A percentile compares a stretch with the other conserved stretches of the same genome.
These are phyloP conservation scores for Simplicillium sp. DNA, from an alignment of 2,329 filamentous ascomycete genomes.

Conservation along the genomic window DNA sequence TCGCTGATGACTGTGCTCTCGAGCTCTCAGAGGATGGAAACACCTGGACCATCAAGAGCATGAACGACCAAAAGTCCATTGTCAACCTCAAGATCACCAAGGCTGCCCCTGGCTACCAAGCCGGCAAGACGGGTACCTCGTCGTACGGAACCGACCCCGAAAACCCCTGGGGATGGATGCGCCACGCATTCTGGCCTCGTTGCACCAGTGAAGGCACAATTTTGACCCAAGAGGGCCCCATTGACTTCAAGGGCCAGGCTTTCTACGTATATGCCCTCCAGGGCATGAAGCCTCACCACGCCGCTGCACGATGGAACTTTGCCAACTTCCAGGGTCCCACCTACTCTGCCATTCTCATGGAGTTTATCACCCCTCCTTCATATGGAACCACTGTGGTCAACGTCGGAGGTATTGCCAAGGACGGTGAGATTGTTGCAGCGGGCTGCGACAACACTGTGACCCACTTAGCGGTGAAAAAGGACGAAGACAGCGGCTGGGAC, in stretches of 20 bases:
- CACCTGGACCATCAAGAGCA: constrained; percentile 82
- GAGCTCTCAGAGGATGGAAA: constrained; percentile 79
- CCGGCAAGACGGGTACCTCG: constrained; percentile 74
- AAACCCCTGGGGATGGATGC: constrained; percentile 87
- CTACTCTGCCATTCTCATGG: constrained; percentile 88
- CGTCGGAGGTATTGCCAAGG: constrained; percentile 73
- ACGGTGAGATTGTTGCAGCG: constrained; percentile 69
- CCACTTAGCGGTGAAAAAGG: constrained; percentile 61
- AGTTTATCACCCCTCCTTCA: constrained; percentile 87
- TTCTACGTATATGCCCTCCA: constrained; percentile 81
- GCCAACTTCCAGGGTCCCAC: constrained; percentile 79
- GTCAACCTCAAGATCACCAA: constrained; percentile 80
- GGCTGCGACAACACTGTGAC: constrained; percentile 55
- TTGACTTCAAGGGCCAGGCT: constrained; percentile 73
- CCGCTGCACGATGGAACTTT: constrained; percentile 89
- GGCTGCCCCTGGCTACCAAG: constrained; percentile 70
- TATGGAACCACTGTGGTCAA: constrained; percentile 80
- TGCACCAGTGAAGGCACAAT: constrained; percentile 76
- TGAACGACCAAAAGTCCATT: constrained; percentile 67
- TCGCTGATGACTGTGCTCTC: constrained; percentile 74
- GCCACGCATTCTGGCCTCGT: constrained; percentile 90
- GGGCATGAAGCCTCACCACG: constrained; percentile 98
- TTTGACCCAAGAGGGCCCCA: constrained; percentile 68
- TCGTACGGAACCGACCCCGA: constrained; percentile 77
- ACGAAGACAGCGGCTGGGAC: constrained; percentile 78